These are phyloP conservation scores for Eucalyptus cloeziana DNA, from an alignment of 345 rosid species.

Conservation along the genomic window DNA sequence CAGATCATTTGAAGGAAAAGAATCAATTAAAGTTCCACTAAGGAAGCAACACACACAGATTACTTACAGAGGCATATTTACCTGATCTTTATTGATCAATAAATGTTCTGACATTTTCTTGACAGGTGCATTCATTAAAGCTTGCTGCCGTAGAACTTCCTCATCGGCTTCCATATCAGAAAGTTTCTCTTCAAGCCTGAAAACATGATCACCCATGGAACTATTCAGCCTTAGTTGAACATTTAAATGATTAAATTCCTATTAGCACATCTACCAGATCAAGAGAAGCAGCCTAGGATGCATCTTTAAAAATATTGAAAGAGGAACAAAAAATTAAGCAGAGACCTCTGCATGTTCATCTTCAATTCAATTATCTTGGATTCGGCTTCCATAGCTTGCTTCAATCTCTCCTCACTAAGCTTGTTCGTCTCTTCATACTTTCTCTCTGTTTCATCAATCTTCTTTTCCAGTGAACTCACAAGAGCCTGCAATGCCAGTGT, in stretches of 20 bases:
- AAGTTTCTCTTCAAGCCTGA: slow-evolving; percentile 77
- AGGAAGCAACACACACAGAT: not conserved
- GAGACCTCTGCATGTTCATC: slow-evolving; percentile 74
- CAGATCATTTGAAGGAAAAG: slow-evolving; percentile 2
- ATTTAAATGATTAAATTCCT: not conserved
- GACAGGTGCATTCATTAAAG: slow-evolving; percentile 32
- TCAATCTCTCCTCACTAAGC: slow-evolving; percentile 68
- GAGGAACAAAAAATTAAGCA: not conserved
- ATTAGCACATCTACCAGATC: not conserved
- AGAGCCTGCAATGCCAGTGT: slow-evolving; percentile 23
- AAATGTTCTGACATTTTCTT: slow-evolving; percentile 47
- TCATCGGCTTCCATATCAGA: slow-evolving; percentile 81
- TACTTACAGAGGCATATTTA: slow-evolving; percentile 1
- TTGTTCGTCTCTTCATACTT: slow-evolving; percentile 68
- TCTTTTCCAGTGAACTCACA: slow-evolving; percentile 62
- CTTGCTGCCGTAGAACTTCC: slow-evolving; percentile 59
- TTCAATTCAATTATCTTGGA: slow-evolving; percentile 76
- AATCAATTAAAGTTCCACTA: not conserved
- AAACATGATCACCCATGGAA: not conserved
- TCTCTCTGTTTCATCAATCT: slow-evolving; percentile 73
- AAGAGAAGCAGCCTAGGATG: not conserved
- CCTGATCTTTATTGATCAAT: slow-evolving; percentile 35
- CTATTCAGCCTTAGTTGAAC: not conserved
- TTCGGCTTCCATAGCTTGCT: slow-evolving; percentile 75
- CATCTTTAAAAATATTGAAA: not conserved